Conservation (phyloP, 2,329 filamentous ascomycete genomes). For the Onygenales sp. region DNA sequence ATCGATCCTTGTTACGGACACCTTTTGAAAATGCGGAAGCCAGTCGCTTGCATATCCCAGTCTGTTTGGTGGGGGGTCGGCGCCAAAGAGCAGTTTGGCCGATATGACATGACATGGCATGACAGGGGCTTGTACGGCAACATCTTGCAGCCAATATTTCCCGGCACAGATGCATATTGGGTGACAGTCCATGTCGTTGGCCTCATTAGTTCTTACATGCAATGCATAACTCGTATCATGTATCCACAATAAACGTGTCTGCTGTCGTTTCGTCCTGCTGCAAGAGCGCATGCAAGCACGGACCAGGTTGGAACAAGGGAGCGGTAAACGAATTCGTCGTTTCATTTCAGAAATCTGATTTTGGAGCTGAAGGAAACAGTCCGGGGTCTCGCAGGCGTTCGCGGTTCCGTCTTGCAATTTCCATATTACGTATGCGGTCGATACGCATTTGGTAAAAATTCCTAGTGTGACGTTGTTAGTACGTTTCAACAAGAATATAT, state of each 20-base stretch:
- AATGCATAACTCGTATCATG: neutral
- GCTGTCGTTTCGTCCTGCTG: neutral
- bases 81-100: too few relatives aligned
- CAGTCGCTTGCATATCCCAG: neutral
- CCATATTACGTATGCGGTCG: constrained; percentile 66
- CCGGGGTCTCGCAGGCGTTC: constrained; percentile 69
- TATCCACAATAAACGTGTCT: neutral
- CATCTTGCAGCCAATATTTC: too few relatives aligned
- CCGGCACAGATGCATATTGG: too few relatives aligned
- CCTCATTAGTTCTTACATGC: neutral
- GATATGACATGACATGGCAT: too few relatives aligned
- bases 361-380: constrained; percentile 79
- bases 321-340: neutral
- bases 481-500: neutral
- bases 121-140: too few relatives aligned
- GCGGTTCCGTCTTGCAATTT: constrained; percentile 68
- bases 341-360: constrained; percentile 34
- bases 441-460: constrained; percentile 80
- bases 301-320: neutral
- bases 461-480: constrained; percentile 35
- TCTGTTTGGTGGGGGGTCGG: too few relatives aligned
- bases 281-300: neutral
- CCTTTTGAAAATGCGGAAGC: neutral
- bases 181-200: neutral
- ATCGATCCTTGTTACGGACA: neutral